phyloP scores from a whole-genome alignment of 2,329 filamentous ascomycete species.

The Penicillium sp. region DNA sequence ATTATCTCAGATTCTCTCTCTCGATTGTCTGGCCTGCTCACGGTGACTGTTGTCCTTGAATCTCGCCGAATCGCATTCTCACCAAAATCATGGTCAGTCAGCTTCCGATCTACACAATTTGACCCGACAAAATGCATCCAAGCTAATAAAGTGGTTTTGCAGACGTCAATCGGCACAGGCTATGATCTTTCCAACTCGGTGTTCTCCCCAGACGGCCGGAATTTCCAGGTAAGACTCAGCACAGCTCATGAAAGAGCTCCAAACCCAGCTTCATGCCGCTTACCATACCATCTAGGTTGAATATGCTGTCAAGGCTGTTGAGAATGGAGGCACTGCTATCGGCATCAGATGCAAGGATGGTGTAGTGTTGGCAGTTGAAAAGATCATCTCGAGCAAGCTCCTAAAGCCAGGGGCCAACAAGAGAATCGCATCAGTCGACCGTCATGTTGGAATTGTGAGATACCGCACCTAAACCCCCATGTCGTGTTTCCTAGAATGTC shows the following conservation, averaged over 20 bases:
- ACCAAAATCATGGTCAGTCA: conserved; percentile 21
- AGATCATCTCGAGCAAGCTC: conserved; percentile 92
- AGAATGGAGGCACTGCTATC: conserved; percentile 94
- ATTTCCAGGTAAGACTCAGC: conserved; percentile 73
- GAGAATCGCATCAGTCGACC: conserved; percentile 91
- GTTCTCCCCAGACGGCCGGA: conserved; percentile 97
- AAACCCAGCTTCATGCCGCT: conserved; percentile 8
- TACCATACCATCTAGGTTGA: conserved; percentile 60
- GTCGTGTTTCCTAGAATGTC: too few species aligned
- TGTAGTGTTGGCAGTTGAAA: conserved; percentile 93
- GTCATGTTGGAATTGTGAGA: conserved; percentile 86
- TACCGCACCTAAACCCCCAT: conserved; percentile 12
- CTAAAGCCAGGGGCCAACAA: conserved; percentile 95
- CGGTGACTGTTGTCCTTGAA: conserved; percentile 7
- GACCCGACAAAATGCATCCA: neutral
- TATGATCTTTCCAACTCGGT: conserved; percentile 99
- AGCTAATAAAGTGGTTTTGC: conserved; percentile 18
- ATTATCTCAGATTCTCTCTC: neutral
- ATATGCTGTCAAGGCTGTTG: conserved; percentile 97
- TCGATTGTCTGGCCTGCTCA: neutral
- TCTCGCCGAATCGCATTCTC: conserved; percentile 8
- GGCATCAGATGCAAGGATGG: conserved; percentile 97
- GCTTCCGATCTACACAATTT: neutral
- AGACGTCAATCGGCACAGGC: conserved; percentile 99
- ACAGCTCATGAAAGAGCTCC: neutral